These are phyloP conservation scores for Zalerion maritima DNA, from an alignment of 495 filamentous ascomycete species.

Conservation along the genomic window DNA sequence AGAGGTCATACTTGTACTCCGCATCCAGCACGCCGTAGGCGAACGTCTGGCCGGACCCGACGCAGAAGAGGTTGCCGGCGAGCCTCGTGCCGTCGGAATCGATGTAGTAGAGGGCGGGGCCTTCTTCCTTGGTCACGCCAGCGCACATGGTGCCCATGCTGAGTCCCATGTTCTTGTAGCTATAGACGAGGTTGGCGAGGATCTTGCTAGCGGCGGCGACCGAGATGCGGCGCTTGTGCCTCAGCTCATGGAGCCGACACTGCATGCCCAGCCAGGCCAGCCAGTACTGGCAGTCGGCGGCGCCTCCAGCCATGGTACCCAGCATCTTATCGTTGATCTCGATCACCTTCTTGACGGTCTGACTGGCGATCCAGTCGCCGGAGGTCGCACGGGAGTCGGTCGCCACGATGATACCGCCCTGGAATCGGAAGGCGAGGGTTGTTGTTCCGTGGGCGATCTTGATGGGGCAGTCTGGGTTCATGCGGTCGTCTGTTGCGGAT, in stretches of 20 bases:
- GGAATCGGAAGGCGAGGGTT: slow-evolving; percentile 93
- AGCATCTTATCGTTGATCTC: slow-evolving; percentile 82
- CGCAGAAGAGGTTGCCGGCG: slow-evolving; percentile 91
- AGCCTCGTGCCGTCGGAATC: slow-evolving; percentile 93
- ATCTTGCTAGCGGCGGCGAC: slow-evolving; percentile 97
- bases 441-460: slow-evolving; percentile 99
- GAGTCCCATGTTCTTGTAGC: slow-evolving; percentile 94
- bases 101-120: slow-evolving; percentile 96
- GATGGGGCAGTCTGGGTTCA: slow-evolving; percentile 92
- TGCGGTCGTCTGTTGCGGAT: slow-evolving; percentile 89
- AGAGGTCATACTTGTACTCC: slow-evolving; percentile 81
- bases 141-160: slow-evolving; percentile 99
- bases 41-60: slow-evolving; percentile 95
- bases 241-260: slow-evolving; percentile 96
- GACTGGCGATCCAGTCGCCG: slow-evolving; percentile 96
- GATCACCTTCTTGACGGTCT: slow-evolving; percentile 99
- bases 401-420: slow-evolving; percentile 94
- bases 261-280: slow-evolving; percentile 96
- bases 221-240: slow-evolving; percentile 95
- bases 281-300: slow-evolving; percentile 99
- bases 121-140: slow-evolving; percentile 90
- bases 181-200: slow-evolving; percentile 92
- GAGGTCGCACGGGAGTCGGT: slow-evolving; percentile 94
- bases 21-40: slow-evolving; percentile 96
- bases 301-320: slow-evolving; percentile 97